phyloP scores from a whole-genome alignment of 441 rosid species.

The Pelargonium cotyledonis region DNA sequence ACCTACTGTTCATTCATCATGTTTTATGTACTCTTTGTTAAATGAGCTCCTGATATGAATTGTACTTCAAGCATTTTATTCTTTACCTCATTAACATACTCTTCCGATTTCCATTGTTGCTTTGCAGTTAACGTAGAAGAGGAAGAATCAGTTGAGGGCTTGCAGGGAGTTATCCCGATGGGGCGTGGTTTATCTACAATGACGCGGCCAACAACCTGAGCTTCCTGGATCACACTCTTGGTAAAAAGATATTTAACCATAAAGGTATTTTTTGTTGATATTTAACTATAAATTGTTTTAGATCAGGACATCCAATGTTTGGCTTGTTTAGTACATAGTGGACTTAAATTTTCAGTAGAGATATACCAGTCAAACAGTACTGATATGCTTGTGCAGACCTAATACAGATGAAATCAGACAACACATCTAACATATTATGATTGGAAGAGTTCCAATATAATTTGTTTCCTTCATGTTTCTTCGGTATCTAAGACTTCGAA shows the following conservation, averaged over 20 bases:
- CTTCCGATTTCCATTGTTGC: background rate
- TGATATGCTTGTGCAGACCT: background rate
- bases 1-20: background rate
- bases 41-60: background rate
- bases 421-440: background rate
- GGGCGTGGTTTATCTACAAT: constrained; percentile 94
- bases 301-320: background rate
- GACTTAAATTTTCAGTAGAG: too few relatives aligned
- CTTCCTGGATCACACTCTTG: constrained; percentile 2
- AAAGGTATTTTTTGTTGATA: too few relatives aligned
- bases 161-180: constrained; percentile 56
- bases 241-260: background rate
- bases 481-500: too few relatives aligned
- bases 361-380: too few relatives aligned
- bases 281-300: background rate
- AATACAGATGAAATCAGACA: background rate
- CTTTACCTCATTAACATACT: background rate
- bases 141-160: constrained; percentile 56
- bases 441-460: background rate
- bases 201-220: constrained; percentile 87
- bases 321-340: background rate
- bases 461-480: too few relatives aligned
- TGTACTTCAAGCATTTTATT: constrained; percentile 2
- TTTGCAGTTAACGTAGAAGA: constrained; percentile 55
- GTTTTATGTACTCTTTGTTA: background rate